A percentile compares a stretch with the other conserved stretches of the same genome.
These are phyloP conservation scores for Cytospora mali DNA, from an alignment of 2,329 filamentous ascomycete species.

Conservation along the genomic window DNA sequence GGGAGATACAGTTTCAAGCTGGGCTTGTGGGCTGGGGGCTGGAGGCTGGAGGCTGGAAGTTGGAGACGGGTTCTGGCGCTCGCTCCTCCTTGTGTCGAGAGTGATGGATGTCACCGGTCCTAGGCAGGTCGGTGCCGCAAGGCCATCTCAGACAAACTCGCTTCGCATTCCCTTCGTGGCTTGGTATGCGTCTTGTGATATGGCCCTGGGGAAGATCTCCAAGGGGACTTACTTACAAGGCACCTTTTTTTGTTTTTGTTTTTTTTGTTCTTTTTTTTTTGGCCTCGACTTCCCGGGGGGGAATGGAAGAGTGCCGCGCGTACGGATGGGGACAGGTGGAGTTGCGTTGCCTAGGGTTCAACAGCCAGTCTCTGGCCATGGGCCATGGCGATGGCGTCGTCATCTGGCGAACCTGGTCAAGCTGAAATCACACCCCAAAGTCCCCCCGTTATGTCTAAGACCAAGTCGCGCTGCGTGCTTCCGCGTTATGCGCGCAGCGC, in stretches of 20 bases:
- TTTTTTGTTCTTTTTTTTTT: too few species aligned
- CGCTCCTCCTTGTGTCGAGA: neutral
- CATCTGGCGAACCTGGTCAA: neutral
- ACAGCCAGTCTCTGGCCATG: neutral
- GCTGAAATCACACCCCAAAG: too few species aligned
- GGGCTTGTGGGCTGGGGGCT: too few species aligned
- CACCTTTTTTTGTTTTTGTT: too few species aligned
- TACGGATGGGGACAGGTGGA: neutral
- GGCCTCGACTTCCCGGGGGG: neutral
- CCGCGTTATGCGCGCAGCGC: too few species aligned
- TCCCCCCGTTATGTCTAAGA: conserved; percentile 3
- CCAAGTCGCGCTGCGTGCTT: neutral
- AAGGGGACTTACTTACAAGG: too few species aligned
- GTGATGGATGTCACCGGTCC: neutral
- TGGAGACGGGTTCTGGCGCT: neutral
- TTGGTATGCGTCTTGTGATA: neutral
- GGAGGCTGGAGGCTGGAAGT: neutral
- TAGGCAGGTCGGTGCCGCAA: neutral
- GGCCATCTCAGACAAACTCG: neutral
- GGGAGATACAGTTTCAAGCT: too few species aligned
- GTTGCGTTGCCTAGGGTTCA: neutral
- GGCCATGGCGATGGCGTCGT: neutral
- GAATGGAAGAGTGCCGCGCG: neutral
- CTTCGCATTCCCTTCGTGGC: neutral
- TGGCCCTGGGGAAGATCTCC: too few species aligned